These are phyloP conservation scores for Talaromyces sp. DNA, from an alignment of 2,329 filamentous ascomycete species.

Conservation along the genomic window DNA sequence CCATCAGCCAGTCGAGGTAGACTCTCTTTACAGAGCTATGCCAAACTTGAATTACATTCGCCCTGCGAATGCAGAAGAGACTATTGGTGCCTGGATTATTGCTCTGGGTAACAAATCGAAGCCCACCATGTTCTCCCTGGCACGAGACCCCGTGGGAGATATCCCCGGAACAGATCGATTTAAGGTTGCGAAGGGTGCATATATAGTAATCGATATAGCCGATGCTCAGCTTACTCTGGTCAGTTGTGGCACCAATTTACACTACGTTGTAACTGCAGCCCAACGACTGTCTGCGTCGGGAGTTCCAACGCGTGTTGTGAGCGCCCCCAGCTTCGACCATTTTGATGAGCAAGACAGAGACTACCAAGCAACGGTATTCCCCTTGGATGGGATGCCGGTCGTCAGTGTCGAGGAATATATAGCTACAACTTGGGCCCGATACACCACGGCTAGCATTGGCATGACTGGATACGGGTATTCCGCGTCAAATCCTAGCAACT, in stretches of 20 bases:
- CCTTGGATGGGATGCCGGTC: conserved; percentile 73
- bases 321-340: conserved; percentile 84
- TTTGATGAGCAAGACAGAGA: conserved; percentile 85
- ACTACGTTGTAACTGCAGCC: conserved; percentile 77
- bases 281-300: conserved; percentile 77
- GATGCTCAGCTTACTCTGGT: conserved; percentile 77
- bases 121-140: conserved; percentile 48
- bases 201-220: conserved; percentile 64
- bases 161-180: not conserved
- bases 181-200: conserved; percentile 32
- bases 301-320: conserved; percentile 79
- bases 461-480: conserved; percentile 19
- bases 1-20: conserved; percentile 56
- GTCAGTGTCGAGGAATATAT: conserved; percentile 70
- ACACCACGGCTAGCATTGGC: conserved; percentile 19
- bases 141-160: conserved; percentile 24
- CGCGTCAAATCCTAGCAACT: conserved; percentile 14
- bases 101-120: conserved; percentile 43
- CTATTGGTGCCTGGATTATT: conserved; percentile 50
- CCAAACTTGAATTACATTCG: conserved; percentile 57
- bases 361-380: conserved; percentile 80
- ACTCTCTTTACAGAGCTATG: conserved; percentile 55
- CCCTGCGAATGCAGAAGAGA: conserved; percentile 55
- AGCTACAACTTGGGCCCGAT: conserved; percentile 13
- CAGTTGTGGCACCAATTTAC: conserved; percentile 84